Conservation (phyloP, 768 basidiomycete species). For the Brasilioporus rufonigricans region DNA sequence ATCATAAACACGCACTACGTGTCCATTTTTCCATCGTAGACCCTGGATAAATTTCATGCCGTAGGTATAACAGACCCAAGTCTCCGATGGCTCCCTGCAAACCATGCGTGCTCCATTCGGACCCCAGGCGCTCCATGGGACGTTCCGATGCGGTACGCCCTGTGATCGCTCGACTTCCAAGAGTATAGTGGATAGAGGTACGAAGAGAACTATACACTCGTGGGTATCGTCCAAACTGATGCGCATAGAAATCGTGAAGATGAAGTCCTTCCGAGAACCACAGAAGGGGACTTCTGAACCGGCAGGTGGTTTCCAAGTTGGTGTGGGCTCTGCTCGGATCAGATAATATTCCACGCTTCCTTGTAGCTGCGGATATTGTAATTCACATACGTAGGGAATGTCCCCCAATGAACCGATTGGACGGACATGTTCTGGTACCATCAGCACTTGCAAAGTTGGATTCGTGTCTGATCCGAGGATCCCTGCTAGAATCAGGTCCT, state of each 20-base stretch:
- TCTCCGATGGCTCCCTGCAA: slow-evolving; percentile 24
- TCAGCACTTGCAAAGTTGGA: slow-evolving; percentile 20
- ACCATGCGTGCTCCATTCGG: slow-evolving; percentile 30
- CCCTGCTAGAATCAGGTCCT: slow-evolving; percentile 26
- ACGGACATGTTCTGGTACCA: slow-evolving; percentile 6
- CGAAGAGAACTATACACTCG: slow-evolving; percentile 25
- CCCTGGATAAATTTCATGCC: slow-evolving; percentile 33
- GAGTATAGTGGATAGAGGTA: slow-evolving; percentile 32
- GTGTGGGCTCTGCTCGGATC: slow-evolving; percentile 34
- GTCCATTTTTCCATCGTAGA: slow-evolving; percentile 20
- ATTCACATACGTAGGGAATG: slow-evolving; percentile 24
- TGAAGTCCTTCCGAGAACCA: slow-evolving; percentile 25
- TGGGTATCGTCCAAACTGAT: slow-evolving; percentile 3
- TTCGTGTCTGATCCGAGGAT: slow-evolving; percentile 6
- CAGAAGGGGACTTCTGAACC: slow-evolving; percentile 19
- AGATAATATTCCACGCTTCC: slow-evolving; percentile 18
- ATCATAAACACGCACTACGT: slow-evolving; percentile 29
- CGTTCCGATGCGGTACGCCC: neutral
- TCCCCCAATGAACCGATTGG: slow-evolving; percentile 8
- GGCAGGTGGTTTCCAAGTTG: slow-evolving; percentile 23
- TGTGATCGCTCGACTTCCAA: slow-evolving; percentile 19
- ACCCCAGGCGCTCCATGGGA: slow-evolving; percentile 35
- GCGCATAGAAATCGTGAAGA: slow-evolving; percentile 32
- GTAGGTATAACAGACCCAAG: slow-evolving; percentile 37
- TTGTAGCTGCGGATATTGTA: slow-evolving; percentile 25